phyloP scores from a whole-genome alignment of 352 stramenopile species.

The Phytophthora boehmeriae region DNA sequence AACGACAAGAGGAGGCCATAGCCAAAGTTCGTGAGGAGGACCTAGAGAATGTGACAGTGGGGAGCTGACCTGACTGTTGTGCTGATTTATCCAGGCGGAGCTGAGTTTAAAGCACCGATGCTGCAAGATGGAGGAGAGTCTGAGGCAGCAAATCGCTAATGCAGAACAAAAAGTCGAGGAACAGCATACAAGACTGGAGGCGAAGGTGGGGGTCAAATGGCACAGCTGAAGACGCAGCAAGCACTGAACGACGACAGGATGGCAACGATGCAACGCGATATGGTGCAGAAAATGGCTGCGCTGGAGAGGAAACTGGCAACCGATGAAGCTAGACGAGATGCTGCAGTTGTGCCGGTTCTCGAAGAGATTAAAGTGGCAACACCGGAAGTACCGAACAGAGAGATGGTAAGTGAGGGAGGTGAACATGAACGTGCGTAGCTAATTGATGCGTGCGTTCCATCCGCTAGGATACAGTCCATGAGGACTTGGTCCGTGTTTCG shows the following conservation, averaged over 20 bases:
- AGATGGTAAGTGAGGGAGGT: constrained; percentile 16
- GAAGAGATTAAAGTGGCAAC: constrained; percentile 12
- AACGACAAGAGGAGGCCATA: constrained; percentile 1
- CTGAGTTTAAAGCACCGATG: constrained; percentile 11
- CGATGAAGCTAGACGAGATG: constrained; percentile 17
- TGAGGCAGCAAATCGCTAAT: constrained; percentile 10
- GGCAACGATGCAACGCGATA: constrained; percentile 15
- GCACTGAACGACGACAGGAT: constrained; percentile 12
- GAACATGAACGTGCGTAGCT: background rate
- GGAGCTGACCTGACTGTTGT: background rate
- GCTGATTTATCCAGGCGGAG: constrained; percentile 13
- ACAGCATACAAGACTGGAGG: constrained; percentile 14
- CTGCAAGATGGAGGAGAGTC: constrained; percentile 6
- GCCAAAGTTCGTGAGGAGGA: constrained; percentile 3
- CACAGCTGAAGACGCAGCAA: constrained; percentile 11
- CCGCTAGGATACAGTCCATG: constrained; percentile 14
- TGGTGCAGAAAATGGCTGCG: constrained; percentile 11
- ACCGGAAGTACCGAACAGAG: constrained; percentile 6
- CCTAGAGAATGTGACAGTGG: background rate
- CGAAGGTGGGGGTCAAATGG: background rate
- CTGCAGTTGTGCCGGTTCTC: background rate
- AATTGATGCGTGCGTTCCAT: background rate
- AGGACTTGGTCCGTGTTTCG: constrained; percentile 11
- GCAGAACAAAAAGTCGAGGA: constrained; percentile 14
- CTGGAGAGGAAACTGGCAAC: constrained; percentile 9